A percentile compares a stretch with the other conserved stretches of the same genome.
Evolutionary conservation across 345 rosid genomes (phyloP).

Genomic region (Aegle marmelos): DNA sequence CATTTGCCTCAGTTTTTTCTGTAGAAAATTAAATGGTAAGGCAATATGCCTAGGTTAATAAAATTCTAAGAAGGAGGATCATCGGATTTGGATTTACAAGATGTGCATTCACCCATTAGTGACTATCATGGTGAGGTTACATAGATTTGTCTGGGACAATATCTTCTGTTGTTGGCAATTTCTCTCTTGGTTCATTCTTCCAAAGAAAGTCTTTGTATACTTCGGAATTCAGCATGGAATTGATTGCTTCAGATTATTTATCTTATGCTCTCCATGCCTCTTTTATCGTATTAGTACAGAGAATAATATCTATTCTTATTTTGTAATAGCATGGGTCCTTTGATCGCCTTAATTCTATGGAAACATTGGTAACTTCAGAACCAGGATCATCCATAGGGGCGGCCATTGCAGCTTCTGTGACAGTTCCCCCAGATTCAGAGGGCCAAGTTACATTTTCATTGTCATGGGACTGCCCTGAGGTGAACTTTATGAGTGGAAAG

Average conservation of each 20-base stretch:
- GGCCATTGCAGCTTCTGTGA: slow-evolving; percentile 80
- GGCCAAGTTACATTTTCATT: slow-evolving; percentile 70
- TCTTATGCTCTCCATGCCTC: not conserved
- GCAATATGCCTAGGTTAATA: not conserved
- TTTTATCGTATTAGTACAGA: not conserved
- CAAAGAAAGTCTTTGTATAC: not conserved
- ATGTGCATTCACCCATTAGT: not conserved
- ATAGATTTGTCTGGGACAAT: not conserved
- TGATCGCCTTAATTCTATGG: slow-evolving; percentile 44
- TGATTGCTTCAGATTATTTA: not conserved
- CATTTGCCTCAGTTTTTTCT: not conserved
- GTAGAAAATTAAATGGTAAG: not conserved
- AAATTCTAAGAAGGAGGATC: not conserved
- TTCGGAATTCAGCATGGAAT: not conserved
- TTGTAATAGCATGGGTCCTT: slow-evolving; percentile 67
- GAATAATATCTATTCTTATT: not conserved
- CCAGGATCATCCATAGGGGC: slow-evolving; percentile 89
- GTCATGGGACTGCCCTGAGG: slow-evolving; percentile 96
- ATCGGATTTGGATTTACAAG: not conserved
- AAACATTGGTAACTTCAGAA: slow-evolving; percentile 48
- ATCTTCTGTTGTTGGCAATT: not conserved
- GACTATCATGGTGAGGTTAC: not conserved
- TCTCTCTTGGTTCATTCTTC: not conserved
- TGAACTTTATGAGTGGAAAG: slow-evolving; percentile 57
- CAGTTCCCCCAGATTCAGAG: slow-evolving; percentile 46